These are phyloP conservation scores for Closterium sp. DNA, from an alignment of 139 green algal genomes.

Conservation along the genomic window DNA sequence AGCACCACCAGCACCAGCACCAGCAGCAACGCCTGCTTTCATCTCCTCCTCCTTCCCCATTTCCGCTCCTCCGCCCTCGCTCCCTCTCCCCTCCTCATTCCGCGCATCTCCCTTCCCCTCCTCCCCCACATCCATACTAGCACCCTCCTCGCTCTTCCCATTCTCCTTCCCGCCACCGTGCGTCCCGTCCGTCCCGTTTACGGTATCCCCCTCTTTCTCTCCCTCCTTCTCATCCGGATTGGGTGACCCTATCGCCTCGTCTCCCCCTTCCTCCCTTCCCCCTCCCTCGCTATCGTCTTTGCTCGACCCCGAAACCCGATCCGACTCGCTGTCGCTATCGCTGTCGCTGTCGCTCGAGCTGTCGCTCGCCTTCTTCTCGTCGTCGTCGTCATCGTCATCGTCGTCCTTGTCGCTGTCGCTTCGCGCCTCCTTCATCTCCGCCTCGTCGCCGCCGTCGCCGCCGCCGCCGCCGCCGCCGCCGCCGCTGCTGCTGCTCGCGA, in stretches of 20 bases:
- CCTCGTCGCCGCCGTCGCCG: conserved; percentile 5
- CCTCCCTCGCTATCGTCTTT: neutral
- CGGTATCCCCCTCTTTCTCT: neutral
- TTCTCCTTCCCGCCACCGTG: neutral
- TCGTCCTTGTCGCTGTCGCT: conserved; percentile 14
- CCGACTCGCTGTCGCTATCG: neutral
- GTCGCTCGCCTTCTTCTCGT: neutral
- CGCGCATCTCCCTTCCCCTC: neutral
- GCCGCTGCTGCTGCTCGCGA: neutral
- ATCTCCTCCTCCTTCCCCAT: neutral
- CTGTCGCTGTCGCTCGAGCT: neutral
- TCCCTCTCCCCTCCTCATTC: neutral
- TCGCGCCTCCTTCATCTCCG: conserved; percentile 2
- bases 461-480: too few relatives aligned
- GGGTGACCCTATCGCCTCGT: neutral
- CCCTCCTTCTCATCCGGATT: neutral
- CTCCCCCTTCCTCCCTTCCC: neutral
- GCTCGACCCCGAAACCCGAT: neutral
- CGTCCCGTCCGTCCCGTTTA: neutral
- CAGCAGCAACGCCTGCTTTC: neutral
- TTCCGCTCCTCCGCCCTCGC: neutral
- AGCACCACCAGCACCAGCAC: neutral
- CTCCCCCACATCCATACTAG: neutral
- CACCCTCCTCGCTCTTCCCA: neutral
- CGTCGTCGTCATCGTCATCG: conserved; percentile 24